Evolutionary conservation across 352 stramenopile genomes (phyloP).

Genomic region (Pythium coloratum): DNA sequence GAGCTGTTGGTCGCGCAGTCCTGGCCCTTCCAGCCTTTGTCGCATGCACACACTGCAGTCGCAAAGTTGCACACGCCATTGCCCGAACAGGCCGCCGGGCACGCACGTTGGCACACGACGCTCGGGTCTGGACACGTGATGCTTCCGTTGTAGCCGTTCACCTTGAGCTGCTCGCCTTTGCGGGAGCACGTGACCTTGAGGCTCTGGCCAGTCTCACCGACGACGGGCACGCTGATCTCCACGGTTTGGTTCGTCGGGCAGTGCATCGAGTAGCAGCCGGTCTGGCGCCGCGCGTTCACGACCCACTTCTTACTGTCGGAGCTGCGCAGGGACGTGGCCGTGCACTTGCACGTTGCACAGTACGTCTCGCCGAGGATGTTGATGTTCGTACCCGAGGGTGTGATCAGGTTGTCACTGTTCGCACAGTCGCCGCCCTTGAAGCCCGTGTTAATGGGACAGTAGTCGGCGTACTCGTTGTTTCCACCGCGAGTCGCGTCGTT

Average conservation of each 20-base stretch:
- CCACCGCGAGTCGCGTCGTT: conserved; percentile 45
- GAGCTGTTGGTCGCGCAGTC: conserved; percentile 29
- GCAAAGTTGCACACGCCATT: conserved; percentile 34
- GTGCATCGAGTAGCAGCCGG: conserved; percentile 76
- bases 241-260: conserved; percentile 44
- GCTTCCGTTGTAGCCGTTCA: conserved; percentile 49
- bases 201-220: conserved; percentile 18
- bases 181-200: conserved; percentile 44
- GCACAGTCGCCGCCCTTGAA: conserved; percentile 69
- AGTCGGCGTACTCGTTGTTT: conserved; percentile 71
- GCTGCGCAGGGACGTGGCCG: conserved; percentile 61
- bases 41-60: conserved; percentile 30
- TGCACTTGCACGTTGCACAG: conserved; percentile 71
- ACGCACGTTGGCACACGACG: conserved; percentile 51
- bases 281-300: conserved; percentile 57
- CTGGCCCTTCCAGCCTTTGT: conserved; percentile 26
- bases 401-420: conserved; percentile 52
- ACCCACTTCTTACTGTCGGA: conserved; percentile 56
- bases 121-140: conserved; percentile 69
- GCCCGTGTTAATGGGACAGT: conserved; percentile 75
- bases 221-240: conserved; percentile 41
- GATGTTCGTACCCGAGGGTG: conserved; percentile 43
- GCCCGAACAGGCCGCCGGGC: conserved; percentile 31
- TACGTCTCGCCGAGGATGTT: conserved; percentile 84
- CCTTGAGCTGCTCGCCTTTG: conserved; percentile 37